Evolutionary conservation across 352 stramenopile genomes (phyloP).

Genomic region (Achlya hypogyna): DNA sequence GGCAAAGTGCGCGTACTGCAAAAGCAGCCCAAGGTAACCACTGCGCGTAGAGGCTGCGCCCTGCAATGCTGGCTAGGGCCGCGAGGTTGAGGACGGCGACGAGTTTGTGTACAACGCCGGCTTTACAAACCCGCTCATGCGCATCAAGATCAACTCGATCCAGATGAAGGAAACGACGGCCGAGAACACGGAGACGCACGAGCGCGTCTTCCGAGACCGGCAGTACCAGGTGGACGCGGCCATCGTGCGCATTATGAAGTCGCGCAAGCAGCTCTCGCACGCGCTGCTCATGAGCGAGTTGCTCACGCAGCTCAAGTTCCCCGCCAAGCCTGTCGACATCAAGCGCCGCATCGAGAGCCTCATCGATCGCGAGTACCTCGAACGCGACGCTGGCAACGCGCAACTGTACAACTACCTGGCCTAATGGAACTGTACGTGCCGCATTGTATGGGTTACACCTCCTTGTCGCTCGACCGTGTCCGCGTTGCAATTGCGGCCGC

Average conservation of each 20-base stretch:
- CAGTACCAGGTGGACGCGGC: constrained; percentile 93
- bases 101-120: constrained; percentile 77
- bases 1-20: constrained; percentile 84
- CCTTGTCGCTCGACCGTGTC: not conserved
- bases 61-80: constrained; percentile 27
- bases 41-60: not conserved
- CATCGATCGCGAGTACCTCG: constrained; percentile 85
- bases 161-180: constrained; percentile 92
- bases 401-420: constrained; percentile 86
- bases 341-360: constrained; percentile 86
- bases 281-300: constrained; percentile 95
- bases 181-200: constrained; percentile 90
- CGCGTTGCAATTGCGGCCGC: constrained; percentile 20
- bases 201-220: constrained; percentile 88
- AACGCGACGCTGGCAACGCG: constrained; percentile 63
- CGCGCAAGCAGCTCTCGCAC: constrained; percentile 92
- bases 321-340: constrained; percentile 69
- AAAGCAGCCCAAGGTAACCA: constrained; percentile 59
- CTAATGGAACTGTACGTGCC: constrained; percentile 28
- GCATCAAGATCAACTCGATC: constrained; percentile 93
- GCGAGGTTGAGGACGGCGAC: constrained; percentile 79
- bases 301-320: constrained; percentile 89
- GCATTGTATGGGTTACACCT: not conserved
- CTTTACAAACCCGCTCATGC: constrained; percentile 82
- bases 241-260: constrained; percentile 99